Evolutionary conservation across 805 yeast genomes (phyloP).

Genomic region (Candida nonsorbophila): DNA sequence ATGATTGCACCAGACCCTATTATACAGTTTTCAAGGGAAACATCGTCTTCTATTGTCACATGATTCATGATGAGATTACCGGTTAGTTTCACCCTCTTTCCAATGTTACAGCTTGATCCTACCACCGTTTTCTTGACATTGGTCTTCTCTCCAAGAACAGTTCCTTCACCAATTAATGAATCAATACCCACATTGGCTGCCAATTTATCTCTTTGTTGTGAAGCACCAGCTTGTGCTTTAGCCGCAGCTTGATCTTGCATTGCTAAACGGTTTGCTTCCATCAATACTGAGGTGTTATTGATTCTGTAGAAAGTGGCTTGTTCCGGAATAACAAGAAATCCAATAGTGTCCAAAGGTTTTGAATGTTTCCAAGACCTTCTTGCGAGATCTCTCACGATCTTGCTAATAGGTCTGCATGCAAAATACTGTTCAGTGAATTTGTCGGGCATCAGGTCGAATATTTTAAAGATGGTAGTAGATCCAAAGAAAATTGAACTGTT

Average conservation of each 20-base stretch:
- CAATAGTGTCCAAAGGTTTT: slow-evolving; percentile 51
- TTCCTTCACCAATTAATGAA: slow-evolving; percentile 65
- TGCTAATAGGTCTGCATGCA: slow-evolving; percentile 48
- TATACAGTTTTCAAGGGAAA: slow-evolving; percentile 77
- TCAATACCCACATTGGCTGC: slow-evolving; percentile 84
- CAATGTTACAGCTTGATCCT: slow-evolving; percentile 70
- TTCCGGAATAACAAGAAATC: slow-evolving; percentile 65
- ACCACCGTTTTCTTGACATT: slow-evolving; percentile 82
- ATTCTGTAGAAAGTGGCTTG: slow-evolving; percentile 69
- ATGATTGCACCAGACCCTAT: slow-evolving; percentile 68
- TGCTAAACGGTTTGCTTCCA: slow-evolving; percentile 83
- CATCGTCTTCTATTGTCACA: slow-evolving; percentile 74
- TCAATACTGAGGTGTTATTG: slow-evolving; percentile 72
- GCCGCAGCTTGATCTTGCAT: slow-evolving; percentile 56
- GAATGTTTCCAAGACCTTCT: slow-evolving; percentile 90
- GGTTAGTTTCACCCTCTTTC: slow-evolving; percentile 80
- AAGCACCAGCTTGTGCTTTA: slow-evolving; percentile 3
- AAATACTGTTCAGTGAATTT: slow-evolving; percentile 33
- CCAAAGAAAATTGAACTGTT: slow-evolving; percentile 62
- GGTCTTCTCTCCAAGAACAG: slow-evolving; percentile 75
- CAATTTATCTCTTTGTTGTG: slow-evolving; percentile 40
- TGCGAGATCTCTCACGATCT: slow-evolving; percentile 79
- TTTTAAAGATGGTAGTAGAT: slow-evolving; percentile 39
- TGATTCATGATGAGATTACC: slow-evolving; percentile 78
- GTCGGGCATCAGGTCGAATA: slow-evolving; percentile 37